These are phyloP conservation scores for Wickerhamomyces sydowiorum DNA, from an alignment of 805 yeast genomes.

Conservation along the genomic window DNA sequence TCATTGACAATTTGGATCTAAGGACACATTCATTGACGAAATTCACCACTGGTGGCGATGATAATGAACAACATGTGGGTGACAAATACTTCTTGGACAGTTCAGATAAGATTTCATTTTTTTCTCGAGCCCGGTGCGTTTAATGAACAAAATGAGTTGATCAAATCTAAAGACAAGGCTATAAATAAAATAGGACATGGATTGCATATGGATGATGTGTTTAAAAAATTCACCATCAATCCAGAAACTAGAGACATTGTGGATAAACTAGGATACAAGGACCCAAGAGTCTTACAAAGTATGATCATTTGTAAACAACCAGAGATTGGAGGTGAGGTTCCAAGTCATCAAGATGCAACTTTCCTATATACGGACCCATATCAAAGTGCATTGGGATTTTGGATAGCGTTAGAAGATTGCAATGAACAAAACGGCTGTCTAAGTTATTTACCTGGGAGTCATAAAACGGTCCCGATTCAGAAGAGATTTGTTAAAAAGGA, in stretches of 20 bases:
- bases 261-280: conserved; percentile 43
- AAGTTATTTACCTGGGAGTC: conserved; percentile 66
- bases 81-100: conserved; percentile 68
- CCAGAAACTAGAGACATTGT: conserved; percentile 47
- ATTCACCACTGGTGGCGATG: conserved; percentile 49
- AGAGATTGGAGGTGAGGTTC: conserved; percentile 65
- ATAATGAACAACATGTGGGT: conserved; percentile 56
- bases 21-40: conserved; percentile 60
- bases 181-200: conserved; percentile 81
- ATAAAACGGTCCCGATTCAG: conserved; percentile 46
- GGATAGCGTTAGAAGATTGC: conserved; percentile 80
- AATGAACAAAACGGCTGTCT: conserved; percentile 62
- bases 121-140: conserved; percentile 73
- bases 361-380: conserved; percentile 65
- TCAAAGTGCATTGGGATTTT: conserved; percentile 66
- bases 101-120: conserved; percentile 59
- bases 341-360: conserved; percentile 71
- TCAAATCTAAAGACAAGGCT: conserved; percentile 46
- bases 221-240: conserved; percentile 44
- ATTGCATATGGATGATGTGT: conserved; percentile 53
- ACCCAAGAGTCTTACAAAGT: conserved; percentile 70
- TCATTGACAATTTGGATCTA: conserved; percentile 46
- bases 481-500: conserved; percentile 58
- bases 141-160: conserved; percentile 43
- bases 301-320: conserved; percentile 82